Conservation (phyloP, 2,329 filamentous ascomycete genomes). For the Lachnellula arida region DNA sequence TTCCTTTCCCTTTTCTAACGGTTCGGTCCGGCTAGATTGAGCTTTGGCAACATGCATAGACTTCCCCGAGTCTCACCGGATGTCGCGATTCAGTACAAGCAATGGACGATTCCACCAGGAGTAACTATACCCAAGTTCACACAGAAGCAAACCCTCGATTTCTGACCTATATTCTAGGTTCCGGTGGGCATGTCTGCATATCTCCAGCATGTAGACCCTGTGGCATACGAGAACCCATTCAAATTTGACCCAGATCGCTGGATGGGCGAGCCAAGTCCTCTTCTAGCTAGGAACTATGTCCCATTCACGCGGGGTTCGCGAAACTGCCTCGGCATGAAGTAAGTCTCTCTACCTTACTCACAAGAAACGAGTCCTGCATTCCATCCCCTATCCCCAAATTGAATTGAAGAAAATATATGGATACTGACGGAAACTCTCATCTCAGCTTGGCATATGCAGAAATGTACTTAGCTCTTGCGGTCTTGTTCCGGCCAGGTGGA, state of each 20-base stretch:
- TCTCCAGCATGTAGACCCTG: constrained; percentile 1
- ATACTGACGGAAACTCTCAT: no score
- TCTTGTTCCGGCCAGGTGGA: not conserved
- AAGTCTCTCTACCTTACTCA: not conserved
- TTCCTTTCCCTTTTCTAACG: not conserved
- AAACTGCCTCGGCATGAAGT: constrained; percentile 5
- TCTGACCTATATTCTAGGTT: not conserved
- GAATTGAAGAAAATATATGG: no score
- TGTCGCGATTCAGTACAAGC: constrained; percentile 3
- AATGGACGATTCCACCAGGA: constrained; percentile 1
- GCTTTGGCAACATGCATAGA: constrained; percentile 1
- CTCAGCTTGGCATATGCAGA: not conserved
- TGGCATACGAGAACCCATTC: not conserved
- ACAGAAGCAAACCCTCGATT: not conserved
- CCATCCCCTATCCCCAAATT: no score
- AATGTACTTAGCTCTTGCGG: not conserved
- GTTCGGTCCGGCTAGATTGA: not conserved
- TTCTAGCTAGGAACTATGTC: not conserved
- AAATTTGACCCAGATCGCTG: constrained; percentile 3
- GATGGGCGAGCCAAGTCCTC: not conserved
- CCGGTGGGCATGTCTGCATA: constrained; percentile 6
- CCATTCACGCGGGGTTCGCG: constrained; percentile 1
- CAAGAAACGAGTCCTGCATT: no score
- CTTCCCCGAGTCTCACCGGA: not conserved
- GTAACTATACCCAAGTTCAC: not conserved